Evolutionary conservation across 331 rosid species (phyloP), one percentile per base, ranked within the genome.

Genomic region (Quercus phellos): DNA sequence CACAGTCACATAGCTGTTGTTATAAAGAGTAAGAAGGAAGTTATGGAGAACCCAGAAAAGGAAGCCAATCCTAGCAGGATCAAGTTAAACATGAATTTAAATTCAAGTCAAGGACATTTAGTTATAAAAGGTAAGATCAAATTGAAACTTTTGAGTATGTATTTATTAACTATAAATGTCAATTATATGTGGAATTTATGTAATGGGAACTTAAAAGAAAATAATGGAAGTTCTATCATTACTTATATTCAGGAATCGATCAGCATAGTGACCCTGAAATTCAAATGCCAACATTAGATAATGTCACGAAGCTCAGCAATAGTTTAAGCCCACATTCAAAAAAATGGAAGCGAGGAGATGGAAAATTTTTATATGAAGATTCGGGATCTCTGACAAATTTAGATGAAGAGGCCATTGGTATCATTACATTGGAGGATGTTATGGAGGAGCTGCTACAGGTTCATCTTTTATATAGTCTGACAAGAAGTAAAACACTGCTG

Each of bases 401-500:
- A 17, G 84, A 84, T 67, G 92, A 88, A 38, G 97, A 85, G 53
- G 87, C 81, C 10, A 76, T 87, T 43, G 94, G 97, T 4, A 88
- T 92, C 79, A 88, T 92, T 53, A 90, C 97, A n/a, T 84, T 90
- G 91, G 97, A 92, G 79, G 93, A 92, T 88, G 87, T 90, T 35
- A 84, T 92, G 84, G 97, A 92, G 75, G 87, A 90, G 79, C 70
- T 92, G 9, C 67, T 92, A 14, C 97, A 90, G 94, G 97, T 89
- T 77, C 63, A 78, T 38, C 29, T 3, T 38, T 75, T 19, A 55
- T 56, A 8, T 56, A 12, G 53, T 46, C 53, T 46, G 53, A 46
- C 53, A 46, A 13, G 53, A 46, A 46, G 53, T 46, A 3, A 46
- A 46, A 46, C 53, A 46, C 5, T 46, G 17, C 16, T 46, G 53